Conservation (phyloP, 2,329 filamentous ascomycete species). For the Colletotrichum spinosum region DNA sequence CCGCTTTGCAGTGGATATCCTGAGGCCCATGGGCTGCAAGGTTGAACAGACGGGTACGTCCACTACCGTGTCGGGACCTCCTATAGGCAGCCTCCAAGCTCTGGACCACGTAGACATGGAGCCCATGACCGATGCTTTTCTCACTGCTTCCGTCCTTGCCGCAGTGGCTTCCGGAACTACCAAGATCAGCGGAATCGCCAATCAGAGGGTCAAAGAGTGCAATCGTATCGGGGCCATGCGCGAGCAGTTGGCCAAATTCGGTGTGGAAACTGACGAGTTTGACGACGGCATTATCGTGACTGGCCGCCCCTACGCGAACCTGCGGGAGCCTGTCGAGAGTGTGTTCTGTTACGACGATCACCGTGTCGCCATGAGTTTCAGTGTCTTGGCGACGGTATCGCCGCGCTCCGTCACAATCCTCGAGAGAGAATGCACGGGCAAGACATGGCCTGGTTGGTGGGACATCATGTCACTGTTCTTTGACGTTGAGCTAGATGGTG, state of each 20-base stretch:
- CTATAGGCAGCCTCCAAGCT: constrained; percentile 77
- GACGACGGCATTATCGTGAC: constrained; percentile 91
- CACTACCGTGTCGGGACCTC: constrained; percentile 93
- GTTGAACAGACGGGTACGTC: constrained; percentile 87
- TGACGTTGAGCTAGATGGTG: constrained; percentile 79
- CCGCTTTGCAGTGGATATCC: constrained; percentile 89
- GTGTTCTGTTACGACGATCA: constrained; percentile 98
- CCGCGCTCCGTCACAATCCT: constrained; percentile 80
- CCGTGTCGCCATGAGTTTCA: constrained; percentile 98
- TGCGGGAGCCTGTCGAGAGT: constrained; percentile 70
- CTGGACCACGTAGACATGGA: constrained; percentile 95
- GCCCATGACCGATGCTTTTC: constrained; percentile 98
- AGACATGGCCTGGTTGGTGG: constrained; percentile 99
- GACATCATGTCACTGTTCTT: constrained; percentile 86
- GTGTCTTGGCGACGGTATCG: constrained; percentile 81
- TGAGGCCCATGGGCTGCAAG: constrained; percentile 91
- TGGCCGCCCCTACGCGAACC: constrained; percentile 60
- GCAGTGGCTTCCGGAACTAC: constrained; percentile 89
- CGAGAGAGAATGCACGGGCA: constrained; percentile 93
- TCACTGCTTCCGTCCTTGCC: constrained; percentile 92
- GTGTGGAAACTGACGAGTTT: constrained; percentile 85
- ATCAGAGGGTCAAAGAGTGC: constrained; percentile 98
- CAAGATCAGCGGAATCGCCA: constrained; percentile 92
- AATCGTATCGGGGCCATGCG: constrained; percentile 97
- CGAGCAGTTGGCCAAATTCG: constrained; percentile 93